Conservation (phyloP, 169 alveolate species). For the Perkinsus chesapeaki region DNA sequence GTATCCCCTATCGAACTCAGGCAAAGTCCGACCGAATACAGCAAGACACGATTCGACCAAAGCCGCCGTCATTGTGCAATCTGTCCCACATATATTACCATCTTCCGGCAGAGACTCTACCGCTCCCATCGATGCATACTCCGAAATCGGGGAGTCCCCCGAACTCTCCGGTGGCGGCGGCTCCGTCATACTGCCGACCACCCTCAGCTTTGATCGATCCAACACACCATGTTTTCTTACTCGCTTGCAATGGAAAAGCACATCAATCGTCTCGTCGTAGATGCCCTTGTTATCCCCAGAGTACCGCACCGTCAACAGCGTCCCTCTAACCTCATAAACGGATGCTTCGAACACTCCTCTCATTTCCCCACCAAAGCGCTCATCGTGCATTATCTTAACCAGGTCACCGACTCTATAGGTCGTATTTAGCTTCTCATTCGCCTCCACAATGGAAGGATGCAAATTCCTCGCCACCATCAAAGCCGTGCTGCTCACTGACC, state of each 20-base stretch:
- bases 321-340: background rate
- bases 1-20: background rate
- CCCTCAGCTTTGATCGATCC: background rate
- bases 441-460: background rate
- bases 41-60: background rate
- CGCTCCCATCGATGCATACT: background rate
- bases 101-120: background rate
- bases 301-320: background rate
- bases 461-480: background rate
- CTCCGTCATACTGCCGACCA: background rate
- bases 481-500: background rate
- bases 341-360: background rate
- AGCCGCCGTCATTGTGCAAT: background rate
- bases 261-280: background rate
- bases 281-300: background rate
- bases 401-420: background rate
- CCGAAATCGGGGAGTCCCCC: background rate
- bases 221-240: background rate
- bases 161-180: background rate
- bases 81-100: background rate
- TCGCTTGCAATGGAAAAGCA: background rate
- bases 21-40: background rate
- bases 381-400: background rate
- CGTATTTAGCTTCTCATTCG: background rate
- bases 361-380: background rate